These are phyloP conservation scores for Daldinia vernicosa DNA, from an alignment of 495 filamentous ascomycete species.

Conservation along the genomic window DNA sequence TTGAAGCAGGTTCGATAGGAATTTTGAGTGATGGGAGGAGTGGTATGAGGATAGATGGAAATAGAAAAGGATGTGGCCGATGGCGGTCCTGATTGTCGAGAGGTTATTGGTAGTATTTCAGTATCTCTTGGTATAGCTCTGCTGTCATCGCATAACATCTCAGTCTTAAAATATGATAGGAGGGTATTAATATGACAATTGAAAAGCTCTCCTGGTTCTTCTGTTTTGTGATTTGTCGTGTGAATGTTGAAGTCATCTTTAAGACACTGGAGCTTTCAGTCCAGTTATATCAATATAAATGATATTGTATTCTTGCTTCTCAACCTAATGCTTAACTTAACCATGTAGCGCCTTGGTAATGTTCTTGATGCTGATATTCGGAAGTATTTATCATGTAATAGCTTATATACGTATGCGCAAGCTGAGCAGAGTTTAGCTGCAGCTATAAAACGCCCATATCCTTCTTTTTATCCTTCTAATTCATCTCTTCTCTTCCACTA, in stretches of 20 bases:
- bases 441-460: not conserved
- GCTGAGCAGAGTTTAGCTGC: not conserved
- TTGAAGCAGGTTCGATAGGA: conserved; percentile 12
- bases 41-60: conserved; percentile 23
- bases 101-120: conserved; percentile 7
- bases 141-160: conserved; percentile 38
- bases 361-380: not conserved
- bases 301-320: not conserved
- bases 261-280: not conserved
- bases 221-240: not conserved
- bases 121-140: conserved; percentile 33
- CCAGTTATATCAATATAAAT: not conserved
- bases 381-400: not conserved
- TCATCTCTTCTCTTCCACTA: not conserved
- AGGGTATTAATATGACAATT: conserved; percentile 45
- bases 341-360: not conserved
- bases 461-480: not conserved
- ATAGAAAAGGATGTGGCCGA: conserved; percentile 20
- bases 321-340: not conserved
- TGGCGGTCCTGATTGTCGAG: conserved; percentile 11
- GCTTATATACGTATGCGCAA: not conserved
- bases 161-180: conserved; percentile 31
- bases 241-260: not conserved
- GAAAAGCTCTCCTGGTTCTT: conserved; percentile 2
- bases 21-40: conserved; percentile 2